Percentiles rank a stretch among this genome's conserved stretches.
Conservation (phyloP, 164 flowering plant genomes). For the Berberis thunbergii region DNA sequence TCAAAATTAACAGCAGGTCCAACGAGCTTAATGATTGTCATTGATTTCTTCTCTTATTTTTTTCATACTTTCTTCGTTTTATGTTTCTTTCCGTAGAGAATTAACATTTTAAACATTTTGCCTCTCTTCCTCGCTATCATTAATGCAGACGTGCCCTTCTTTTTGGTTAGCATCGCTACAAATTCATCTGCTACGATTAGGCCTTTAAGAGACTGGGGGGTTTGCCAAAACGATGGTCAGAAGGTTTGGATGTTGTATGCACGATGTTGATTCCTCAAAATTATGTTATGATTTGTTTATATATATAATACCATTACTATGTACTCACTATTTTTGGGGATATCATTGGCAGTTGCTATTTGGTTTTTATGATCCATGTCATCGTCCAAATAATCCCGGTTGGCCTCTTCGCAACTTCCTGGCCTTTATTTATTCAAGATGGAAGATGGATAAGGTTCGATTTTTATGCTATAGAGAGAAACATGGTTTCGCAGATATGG, state of each 20-base stretch:
- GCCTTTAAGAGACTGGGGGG: slow-evolving; percentile 66
- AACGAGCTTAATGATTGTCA: neutral
- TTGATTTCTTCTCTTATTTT: neutral
- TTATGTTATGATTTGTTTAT: neutral
- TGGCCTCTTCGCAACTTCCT: slow-evolving; percentile 98
- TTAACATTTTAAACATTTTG: neutral
- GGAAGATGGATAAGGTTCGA: slow-evolving; percentile 48
- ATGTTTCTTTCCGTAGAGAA: neutral
- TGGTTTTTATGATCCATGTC: slow-evolving; percentile 96
- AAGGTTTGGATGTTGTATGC: slow-evolving; percentile 42
- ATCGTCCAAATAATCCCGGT: slow-evolving; percentile 82
- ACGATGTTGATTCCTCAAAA: too few relatives aligned
- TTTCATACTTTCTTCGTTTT: neutral
- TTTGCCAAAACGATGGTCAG: slow-evolving; percentile 41
- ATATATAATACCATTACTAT: neutral
- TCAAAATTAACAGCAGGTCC: slow-evolving; percentile 70
- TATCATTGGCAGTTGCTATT: slow-evolving; percentile 61
- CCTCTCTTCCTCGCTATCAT: neutral
- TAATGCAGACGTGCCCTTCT: slow-evolving; percentile 78
- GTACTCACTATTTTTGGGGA: slow-evolving; percentile 5
- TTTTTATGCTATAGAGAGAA: slow-evolving; percentile 90
- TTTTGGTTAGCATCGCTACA: slow-evolving; percentile 52
- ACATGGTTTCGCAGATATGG: slow-evolving; percentile 86
- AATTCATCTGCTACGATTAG: slow-evolving; percentile 52
- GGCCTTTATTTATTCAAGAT: slow-evolving; percentile 57